Base-by-base conservation (phyloP, 495 filamentous ascomycete genomes). In the Durotheca rogersii region DNA sequence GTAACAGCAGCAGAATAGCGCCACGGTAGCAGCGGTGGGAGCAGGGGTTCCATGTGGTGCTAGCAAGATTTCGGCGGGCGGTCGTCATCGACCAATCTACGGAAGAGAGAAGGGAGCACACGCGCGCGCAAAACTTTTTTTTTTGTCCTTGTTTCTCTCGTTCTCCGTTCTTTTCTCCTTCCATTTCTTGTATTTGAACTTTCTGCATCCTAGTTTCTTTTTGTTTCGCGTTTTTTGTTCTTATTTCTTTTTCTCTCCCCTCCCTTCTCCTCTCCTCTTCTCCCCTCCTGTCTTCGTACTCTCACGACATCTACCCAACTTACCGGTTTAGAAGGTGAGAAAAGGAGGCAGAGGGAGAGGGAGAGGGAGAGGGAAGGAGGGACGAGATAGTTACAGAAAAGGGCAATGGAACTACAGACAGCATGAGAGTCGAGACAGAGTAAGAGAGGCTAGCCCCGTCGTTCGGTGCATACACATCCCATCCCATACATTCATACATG, bases 131-230 rank as follows among this genome's bases (percentile, higher is more conserved):
- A 27, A 27, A 48, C 2, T n/a, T n/a, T 9, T 18, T 14, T 11
- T 17, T 35, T 51, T 16, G n/a, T 35, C n/a, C 49, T 4, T n/a
- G 16, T 9, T 18, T 14, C 12, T 17, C 34, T 51, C n/a, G n/a
- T 35, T 5, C 25, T 32, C 34, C 27, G 17, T 21, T 16, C 27
- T 37, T 25, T 5, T 41, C 21, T 31, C 7, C 35, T 33, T 17
- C 37, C 27, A 18, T 35, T 7, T 43, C 31, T 9, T 49, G 44
- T 56, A 43, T 56, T 38, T 40, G 19, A 25, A 37, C 35, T 35
- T 56, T 31, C 34, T 37, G 17, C 17, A 36, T 36, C 17, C n/a
- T 36, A 11, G 4, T 27, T 27, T 36, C 33, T 15, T 5, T 15
- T 36, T 11, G 12, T 36, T 36, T 15, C n/a, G 6, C n/a, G 4